Base-by-base conservation (phyloP, 176 grass and related monocot genomes). In the Phyllostachys edulis region DNA sequence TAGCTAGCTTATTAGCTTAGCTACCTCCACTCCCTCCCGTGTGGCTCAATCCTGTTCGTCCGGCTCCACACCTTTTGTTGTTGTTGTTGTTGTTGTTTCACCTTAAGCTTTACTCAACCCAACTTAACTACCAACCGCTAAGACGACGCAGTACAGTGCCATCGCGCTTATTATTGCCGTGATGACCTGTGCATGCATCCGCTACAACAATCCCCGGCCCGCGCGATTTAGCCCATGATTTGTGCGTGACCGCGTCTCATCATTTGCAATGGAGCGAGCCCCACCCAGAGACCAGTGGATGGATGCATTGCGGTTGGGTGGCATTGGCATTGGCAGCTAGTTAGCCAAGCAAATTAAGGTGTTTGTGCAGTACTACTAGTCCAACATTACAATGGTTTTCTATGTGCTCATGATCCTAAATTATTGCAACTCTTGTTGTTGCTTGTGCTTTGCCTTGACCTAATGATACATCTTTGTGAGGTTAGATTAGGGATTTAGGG, bases 101-200 rank as follows among this genome's bases (percentile, higher is more conserved):
- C 9, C 84, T 86, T 86, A 70, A 60, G 73, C 67, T 73, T 79
- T 56, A 83, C 74, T 86, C 88, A 78, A 90, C 69, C 72, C 38
- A 7, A 41, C 50, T 69, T 84, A 75, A 86, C 83, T 45, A 86
- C 71, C 79, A 90, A 65, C 79, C 56, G 55, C 79, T 63, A 15
- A 49, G 13, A 44, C 56, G 69, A 50, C 20, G 57, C 5, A 45
- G n/a, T 3, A 57, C 73, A 46, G 41, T 47, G 63, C 13, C 54
- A 15, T 14, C 34, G 18, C 18, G n/a, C 64, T 39, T 36, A 45
- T 71, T 40, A 34, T 71, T 59, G 29, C 49, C 49, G 37, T 20
- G 50, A 56, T 24, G 83, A 49, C 21, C 83, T 47, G 57, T 17
- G 51, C 40, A 16, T 26, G 20, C 57, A 61, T 67, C 47, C 23